Evolutionary conservation across 2,329 filamentous ascomycete species (phyloP), one percentile per base, ranked within the genome.

Genomic region (Aschersonia sp.): DNA sequence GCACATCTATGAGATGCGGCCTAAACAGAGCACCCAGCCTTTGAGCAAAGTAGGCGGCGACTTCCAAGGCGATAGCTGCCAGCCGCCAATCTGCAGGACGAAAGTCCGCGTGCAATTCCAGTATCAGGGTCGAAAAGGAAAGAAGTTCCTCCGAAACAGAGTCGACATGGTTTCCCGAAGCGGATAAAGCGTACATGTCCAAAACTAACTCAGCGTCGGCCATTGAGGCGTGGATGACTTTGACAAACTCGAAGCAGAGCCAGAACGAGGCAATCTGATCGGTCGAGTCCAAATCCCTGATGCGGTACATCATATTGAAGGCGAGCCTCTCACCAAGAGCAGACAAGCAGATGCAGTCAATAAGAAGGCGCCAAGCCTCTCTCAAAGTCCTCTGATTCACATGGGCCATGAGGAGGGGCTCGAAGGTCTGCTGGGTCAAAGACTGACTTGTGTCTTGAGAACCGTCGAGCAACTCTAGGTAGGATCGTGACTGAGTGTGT

Each of bases 1-100:
- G 69, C 0, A 89, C 80, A 56, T 98, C 92, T 46, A 96, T 87
- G 7, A 98, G 74, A 59, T 97, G 91, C 3, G 81, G 77, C 3
- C 85, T 80, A 61, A 96, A 98, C 0, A 77, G 75, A 46, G 73
- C 60, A 28, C 78, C 75, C 40, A 84, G 70, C 20, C 77, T 77
- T 30, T 75, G 71, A 3, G 91, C 86, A 51, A 88, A 82, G 48
- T 91, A 77, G 0, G 89, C 82, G 5, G 89, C 72, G 2, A 84
- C 77, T 61, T 97, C 91, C 2, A 98, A 66, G 1, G 89, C 84
- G 35, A 96, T 73, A 1, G 87, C 85, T 60, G 84, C 77, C 28
- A 88, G 63, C 32, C 82, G 78, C 84, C 85, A 89, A 57, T 92
- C 82, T 1, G 59, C 49, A 1, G 69, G 63, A 7, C 66, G 61